Evolutionary conservation across 108 stramenopile species (phyloP).

Genomic region (Skeletonema grethae): DNA sequence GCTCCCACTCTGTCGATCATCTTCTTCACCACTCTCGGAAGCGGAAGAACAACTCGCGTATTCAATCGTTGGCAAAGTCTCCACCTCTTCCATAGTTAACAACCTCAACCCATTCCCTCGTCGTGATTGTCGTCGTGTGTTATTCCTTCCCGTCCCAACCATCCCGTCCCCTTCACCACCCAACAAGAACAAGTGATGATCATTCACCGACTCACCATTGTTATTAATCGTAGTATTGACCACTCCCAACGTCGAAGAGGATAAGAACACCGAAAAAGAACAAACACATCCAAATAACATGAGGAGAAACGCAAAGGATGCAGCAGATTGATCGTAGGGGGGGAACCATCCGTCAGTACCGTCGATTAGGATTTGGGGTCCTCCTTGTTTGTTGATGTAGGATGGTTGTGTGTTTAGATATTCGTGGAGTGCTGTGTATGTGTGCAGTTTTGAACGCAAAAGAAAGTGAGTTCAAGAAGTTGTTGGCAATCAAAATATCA

Average conservation of each 20-base stretch:
- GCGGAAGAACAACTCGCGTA: too few species aligned
- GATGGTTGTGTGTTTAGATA: slow-evolving; percentile 17
- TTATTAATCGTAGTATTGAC: too few species aligned
- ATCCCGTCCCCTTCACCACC: slow-evolving; percentile 11
- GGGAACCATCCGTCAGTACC: slow-evolving; percentile 25
- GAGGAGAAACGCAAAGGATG: slow-evolving; percentile 30
- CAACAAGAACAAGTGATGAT: slow-evolving; percentile 20
- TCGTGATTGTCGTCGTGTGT: not conserved
- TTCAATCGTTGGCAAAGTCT: slow-evolving; percentile 41
- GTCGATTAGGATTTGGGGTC: slow-evolving; percentile 44
- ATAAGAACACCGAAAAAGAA: slow-evolving; percentile 34
- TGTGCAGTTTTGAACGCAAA: too few species aligned
- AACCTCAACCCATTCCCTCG: slow-evolving; percentile 34
- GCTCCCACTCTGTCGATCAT: not conserved
- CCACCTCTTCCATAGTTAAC: slow-evolving; percentile 51
- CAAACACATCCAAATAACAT: slow-evolving; percentile 50
- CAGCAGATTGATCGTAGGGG: slow-evolving; percentile 10
- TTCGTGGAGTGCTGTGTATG: slow-evolving; percentile 17
- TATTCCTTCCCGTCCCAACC: not conserved
- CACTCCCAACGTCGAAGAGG: not conserved
- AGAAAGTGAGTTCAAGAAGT: too few species aligned
- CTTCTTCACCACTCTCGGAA: not conserved
- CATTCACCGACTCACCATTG: not conserved
- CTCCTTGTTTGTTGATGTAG: slow-evolving; percentile 7
- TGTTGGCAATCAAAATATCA: too few species aligned